These are phyloP conservation scores for Neurospora sp. DNA, from an alignment of 495 filamentous ascomycete species.

Conservation along the genomic window DNA sequence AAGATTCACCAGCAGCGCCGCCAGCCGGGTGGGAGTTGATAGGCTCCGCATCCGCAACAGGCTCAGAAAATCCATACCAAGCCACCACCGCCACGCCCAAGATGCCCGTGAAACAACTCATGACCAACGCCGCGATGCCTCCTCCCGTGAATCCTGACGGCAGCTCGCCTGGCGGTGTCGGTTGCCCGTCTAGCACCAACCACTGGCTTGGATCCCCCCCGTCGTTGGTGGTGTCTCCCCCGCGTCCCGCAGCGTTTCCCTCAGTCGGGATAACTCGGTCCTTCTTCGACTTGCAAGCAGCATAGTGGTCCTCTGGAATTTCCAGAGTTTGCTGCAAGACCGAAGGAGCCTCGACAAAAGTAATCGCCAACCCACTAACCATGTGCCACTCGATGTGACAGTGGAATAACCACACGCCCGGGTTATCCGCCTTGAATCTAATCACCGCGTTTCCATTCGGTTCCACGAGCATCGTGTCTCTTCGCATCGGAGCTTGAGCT, in stretches of 20 bases:
- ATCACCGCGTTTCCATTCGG: constrained; percentile 52
- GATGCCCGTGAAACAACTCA: constrained; percentile 61
- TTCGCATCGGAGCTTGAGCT: constrained; percentile 38
- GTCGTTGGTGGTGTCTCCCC: constrained; percentile 55
- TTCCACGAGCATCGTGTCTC: constrained; percentile 48
- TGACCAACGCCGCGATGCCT: constrained; percentile 64
- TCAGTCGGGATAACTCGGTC: constrained; percentile 27
- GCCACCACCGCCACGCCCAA: constrained; percentile 59
- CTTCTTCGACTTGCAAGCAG: constrained; percentile 41
- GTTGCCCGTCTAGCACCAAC: constrained; percentile 56
- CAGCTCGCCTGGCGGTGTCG: constrained; percentile 42
- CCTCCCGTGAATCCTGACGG: constrained; percentile 62
- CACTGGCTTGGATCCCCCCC: constrained; percentile 56
- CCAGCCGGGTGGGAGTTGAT: not conserved
- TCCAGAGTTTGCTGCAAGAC: constrained; percentile 47
- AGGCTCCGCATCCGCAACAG: not conserved
- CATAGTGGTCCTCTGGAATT: constrained; percentile 54
- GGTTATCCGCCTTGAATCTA: constrained; percentile 59
- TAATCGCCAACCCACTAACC: constrained; percentile 55
- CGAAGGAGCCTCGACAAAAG: constrained; percentile 51
- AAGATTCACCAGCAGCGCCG: not conserved
- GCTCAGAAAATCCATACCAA: constrained; percentile 50
- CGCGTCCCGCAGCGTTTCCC: constrained; percentile 63
- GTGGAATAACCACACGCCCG: constrained; percentile 66
- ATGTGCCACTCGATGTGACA: constrained; percentile 68